Conservation (phyloP, 805 yeast species). For the Candida hungchunana region DNA sequence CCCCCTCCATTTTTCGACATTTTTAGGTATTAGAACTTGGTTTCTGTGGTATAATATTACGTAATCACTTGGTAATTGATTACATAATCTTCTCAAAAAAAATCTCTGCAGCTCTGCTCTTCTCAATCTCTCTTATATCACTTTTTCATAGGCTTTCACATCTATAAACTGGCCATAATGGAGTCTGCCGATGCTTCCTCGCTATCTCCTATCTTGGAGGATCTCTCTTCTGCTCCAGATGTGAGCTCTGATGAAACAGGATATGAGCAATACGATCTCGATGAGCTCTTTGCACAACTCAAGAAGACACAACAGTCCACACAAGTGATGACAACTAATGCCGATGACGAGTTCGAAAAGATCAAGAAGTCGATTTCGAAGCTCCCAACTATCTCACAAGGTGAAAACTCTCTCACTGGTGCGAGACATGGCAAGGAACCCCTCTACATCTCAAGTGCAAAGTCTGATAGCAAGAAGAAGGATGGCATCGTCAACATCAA, state of each 20-base stretch:
- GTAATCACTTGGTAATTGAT: too few relatives aligned
- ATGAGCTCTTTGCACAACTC: constrained; percentile 33
- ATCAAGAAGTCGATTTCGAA: constrained; percentile 33
- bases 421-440: constrained; percentile 20
- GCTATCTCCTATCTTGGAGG: constrained; percentile 18
- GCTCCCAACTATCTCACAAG: constrained; percentile 36
- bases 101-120: background rate
- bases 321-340: constrained; percentile 13
- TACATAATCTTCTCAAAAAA: background rate
- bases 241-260: constrained; percentile 7
- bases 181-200: background rate
- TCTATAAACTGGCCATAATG: background rate
- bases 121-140: background rate
- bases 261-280: constrained; percentile 24
- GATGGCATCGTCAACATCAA: constrained; percentile 32
- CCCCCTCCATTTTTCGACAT: too few relatives aligned
- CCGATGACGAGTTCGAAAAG: constrained; percentile 30
- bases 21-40: too few relatives aligned
- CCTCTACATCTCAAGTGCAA: constrained; percentile 7
- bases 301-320: constrained; percentile 10
- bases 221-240: constrained; percentile 7
- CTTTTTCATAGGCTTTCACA: background rate
- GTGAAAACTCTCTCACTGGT: constrained; percentile 11
- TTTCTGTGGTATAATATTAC: too few relatives aligned
- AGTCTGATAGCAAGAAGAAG: constrained; percentile 11